Conservation (phyloP, 208 protist species). For the Leishmania tarentolae region DNA sequence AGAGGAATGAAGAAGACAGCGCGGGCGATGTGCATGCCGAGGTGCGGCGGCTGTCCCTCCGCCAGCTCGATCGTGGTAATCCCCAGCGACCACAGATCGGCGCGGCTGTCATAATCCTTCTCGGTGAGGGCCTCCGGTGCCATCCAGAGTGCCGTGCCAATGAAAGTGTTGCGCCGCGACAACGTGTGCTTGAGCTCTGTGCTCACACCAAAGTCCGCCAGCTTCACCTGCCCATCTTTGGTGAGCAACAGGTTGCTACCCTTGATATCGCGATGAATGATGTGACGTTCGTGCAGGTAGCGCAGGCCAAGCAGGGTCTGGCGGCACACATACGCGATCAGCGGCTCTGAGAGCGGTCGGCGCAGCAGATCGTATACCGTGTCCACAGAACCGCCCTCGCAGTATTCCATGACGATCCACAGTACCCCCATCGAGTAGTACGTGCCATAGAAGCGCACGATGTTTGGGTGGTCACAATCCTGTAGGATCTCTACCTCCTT, state of each 20-base stretch:
- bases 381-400: slow-evolving; percentile 91
- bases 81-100: slow-evolving; percentile 96
- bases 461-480: slow-evolving; percentile 82
- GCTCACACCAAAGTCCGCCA: slow-evolving; percentile 93
- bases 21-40: slow-evolving; percentile 85
- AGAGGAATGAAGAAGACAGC: slow-evolving; percentile 78
- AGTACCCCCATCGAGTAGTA: slow-evolving; percentile 84
- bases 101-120: slow-evolving; percentile 90
- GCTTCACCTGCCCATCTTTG: slow-evolving; percentile 88
- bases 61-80: slow-evolving; percentile 97
- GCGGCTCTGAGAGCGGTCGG: slow-evolving; percentile 69
- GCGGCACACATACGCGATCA: slow-evolving; percentile 89
- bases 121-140: slow-evolving; percentile 92
- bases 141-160: slow-evolving; percentile 94
- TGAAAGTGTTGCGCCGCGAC: slow-evolving; percentile 89
- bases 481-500: slow-evolving; percentile 90
- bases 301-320: slow-evolving; percentile 83
- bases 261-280: slow-evolving; percentile 96
- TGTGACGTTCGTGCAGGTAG: slow-evolving; percentile 87
- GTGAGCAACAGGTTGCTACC: slow-evolving; percentile 93
- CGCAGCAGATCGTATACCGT: slow-evolving; percentile 84
- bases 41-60: slow-evolving; percentile 91
- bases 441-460: slow-evolving; percentile 89
- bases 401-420: slow-evolving; percentile 95
- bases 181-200: slow-evolving; percentile 81